Base-by-base conservation (phyloP, 164 flowering plant genomes). In the Vitis riparia region DNA sequence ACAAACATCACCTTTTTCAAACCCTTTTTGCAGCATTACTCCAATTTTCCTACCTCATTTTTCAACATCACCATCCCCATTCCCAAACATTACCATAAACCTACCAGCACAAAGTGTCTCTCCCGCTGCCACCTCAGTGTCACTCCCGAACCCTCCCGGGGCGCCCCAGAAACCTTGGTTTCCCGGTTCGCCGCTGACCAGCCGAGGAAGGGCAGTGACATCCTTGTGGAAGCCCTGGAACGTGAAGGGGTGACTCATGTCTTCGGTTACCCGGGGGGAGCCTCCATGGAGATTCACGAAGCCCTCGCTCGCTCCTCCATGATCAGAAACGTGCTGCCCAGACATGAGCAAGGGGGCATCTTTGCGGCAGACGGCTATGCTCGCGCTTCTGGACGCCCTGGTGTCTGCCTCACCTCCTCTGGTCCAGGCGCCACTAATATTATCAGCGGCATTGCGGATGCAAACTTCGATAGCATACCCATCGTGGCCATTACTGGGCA, bases 361-460 rank as follows among this genome's bases (percentile, higher is more conserved):
- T 89, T 89, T 60, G 90, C 94, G 1, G 89, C 91, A 8, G 90
- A 88, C 64, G 94, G 91, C 11, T 87, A 89, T 57, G 89, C 91
- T 0, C 86, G 89, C 29, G 73, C 87, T 27, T 82, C 90, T 3
- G 94, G 91, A 16, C 67, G 32, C 3, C 81, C 84, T 8, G 91
- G 94, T 16, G 87, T 89, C 58, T 89, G 94, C 77, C 86, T 89
- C 49, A 89, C 94, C 13, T 88, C 94, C 9, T 89, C 94, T 0
- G 94, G 94, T 49, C 94, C 94, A 6, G 94, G 94, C 3, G 94
- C 94, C 32, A 88, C 91, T 58, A 89, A 89, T 67, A 71, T 89
- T 12, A 90, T 89, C 55, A 83, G 89, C 50, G 94, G 94, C 15
- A 85, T 89, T 1, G 94, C 94, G 27, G 91, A 89, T 52, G 91